phyloP scores from a whole-genome alignment of 1,284 basidiomycete species.

The Fomitopsis palustris region DNA sequence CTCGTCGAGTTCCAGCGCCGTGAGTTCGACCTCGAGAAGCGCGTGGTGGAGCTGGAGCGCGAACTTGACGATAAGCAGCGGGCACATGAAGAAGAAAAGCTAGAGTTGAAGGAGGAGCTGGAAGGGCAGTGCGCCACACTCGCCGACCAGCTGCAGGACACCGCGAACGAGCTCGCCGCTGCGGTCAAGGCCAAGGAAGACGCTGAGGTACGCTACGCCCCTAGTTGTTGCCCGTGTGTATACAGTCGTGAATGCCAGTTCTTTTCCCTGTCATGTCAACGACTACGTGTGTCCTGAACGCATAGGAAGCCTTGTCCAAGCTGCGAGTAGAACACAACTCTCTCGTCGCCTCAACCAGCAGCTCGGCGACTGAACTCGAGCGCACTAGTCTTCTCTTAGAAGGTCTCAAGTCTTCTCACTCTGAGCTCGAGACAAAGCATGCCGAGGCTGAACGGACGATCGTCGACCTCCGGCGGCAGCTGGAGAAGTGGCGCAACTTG shows the following conservation, averaged over 20 bases:
- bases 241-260: slow-evolving; percentile 5
- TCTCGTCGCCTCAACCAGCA: slow-evolving; percentile 41
- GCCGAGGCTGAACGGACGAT: slow-evolving; percentile 54
- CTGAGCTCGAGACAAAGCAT: slow-evolving; percentile 51
- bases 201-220: slow-evolving; percentile 22
- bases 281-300: not conserved
- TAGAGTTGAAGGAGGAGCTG: slow-evolving; percentile 26
- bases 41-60: slow-evolving; percentile 28
- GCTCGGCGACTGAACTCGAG: slow-evolving; percentile 48
- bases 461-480: slow-evolving; percentile 54
- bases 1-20: slow-evolving; percentile 60
- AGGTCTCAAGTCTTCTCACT: slow-evolving; percentile 45
- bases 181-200: slow-evolving; percentile 37
- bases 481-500: slow-evolving; percentile 63
- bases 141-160: slow-evolving; percentile 31
- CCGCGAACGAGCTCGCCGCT: slow-evolving; percentile 39
- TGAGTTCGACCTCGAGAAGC: slow-evolving; percentile 53
- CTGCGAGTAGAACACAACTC: slow-evolving; percentile 36
- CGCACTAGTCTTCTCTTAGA: slow-evolving; percentile 56
- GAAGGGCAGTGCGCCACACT: slow-evolving; percentile 29
- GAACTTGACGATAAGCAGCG: slow-evolving; percentile 44
- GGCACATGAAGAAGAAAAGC: slow-evolving; percentile 34
- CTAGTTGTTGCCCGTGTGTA: slow-evolving; percentile 1
- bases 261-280: not conserved
- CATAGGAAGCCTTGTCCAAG: slow-evolving; percentile 32